Evolutionary conservation across 2,329 filamentous ascomycete species (phyloP), one percentile per base, ranked within the genome.

Genomic region (Xylariaceae sp.): DNA sequence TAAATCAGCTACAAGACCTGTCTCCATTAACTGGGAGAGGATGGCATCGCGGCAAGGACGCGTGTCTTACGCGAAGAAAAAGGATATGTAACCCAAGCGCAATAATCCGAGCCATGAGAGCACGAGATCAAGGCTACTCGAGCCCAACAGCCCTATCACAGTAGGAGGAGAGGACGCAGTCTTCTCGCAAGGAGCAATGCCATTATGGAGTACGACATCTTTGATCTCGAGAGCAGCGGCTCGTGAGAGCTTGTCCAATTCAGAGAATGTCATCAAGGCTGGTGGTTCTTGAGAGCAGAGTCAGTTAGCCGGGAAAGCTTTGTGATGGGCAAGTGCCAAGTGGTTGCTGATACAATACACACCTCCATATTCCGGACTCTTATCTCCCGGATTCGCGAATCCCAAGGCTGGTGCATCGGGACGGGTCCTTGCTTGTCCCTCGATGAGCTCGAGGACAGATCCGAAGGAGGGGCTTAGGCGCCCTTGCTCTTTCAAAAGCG

Each of bases 61-160:
- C 6, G 17, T 17, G 4, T 50, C 64, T 51, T 53, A 72, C 60
- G 78, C 77, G 26, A 83, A 64, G 4, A 83, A 59, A 12, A 83
- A 55, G 2, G 76, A 73, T 0, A 70, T 64, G 47, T 67, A 65
- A 0, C 78, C 78, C 29, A 76, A 51, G 8, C 68, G 63, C 54
- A 81, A 73, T 28, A 83, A 59, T 0, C 68, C 78, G 2, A 83
- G 61, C 76, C 76, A 83, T 0, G 69, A 68, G 35, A 80, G 65
- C 0, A 82, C 59, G 38, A 83, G 80, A 8, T 74, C 67, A 0
- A 70, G 54, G 0, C 70, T 75, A 49, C 76, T 83, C 0, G 70
- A 64, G 41, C 71, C 74, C 0, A 83, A 55, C 8, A 83, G 52
- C 0, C 69, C 78, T 2, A 78, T 16, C 2, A 38, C 43, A 3